Conservation (phyloP, 345 rosid species). For the Acer campestre region DNA sequence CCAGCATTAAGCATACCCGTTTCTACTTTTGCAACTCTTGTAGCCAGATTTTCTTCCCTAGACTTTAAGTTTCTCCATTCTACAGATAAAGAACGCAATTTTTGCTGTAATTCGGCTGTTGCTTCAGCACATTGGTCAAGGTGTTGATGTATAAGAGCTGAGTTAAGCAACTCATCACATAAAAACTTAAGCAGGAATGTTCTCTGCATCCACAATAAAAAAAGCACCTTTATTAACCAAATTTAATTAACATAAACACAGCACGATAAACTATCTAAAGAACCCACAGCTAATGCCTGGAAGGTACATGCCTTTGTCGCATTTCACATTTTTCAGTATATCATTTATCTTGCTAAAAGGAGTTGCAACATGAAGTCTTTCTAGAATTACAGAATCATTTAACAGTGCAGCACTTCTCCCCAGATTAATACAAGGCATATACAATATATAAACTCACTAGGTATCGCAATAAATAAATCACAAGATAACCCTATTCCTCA, state of each 20-base stretch:
- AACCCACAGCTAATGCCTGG: slow-evolving; percentile 3
- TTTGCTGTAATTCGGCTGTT: slow-evolving; percentile 81
- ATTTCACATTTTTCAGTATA: neutral
- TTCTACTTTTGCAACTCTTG: slow-evolving; percentile 61
- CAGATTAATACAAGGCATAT: neutral
- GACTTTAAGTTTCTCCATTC: slow-evolving; percentile 76
- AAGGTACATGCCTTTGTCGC: neutral
- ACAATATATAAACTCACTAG: neutral
- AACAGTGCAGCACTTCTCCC: neutral
- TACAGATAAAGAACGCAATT: slow-evolving; percentile 60
- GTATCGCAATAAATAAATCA: neutral
- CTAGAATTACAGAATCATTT: neutral
- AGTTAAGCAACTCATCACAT: slow-evolving; percentile 86
- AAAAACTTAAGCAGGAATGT: slow-evolving; percentile 75
- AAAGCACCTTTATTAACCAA: slow-evolving; percentile 14
- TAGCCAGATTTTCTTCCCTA: slow-evolving; percentile 63
- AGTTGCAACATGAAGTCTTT: neutral
- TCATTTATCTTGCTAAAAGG: neutral
- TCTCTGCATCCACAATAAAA: slow-evolving; percentile 63
- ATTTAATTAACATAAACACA: slow-evolving; percentile 13
- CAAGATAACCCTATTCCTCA: neutral
- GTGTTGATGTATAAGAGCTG: slow-evolving; percentile 83
- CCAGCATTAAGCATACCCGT: slow-evolving; percentile 35
- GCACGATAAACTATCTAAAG: neutral
- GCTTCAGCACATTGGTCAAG: slow-evolving; percentile 87